A percentile compares a stretch with the other conserved stretches of the same genome.
phyloP scores from a whole-genome alignment of 768 basidiomycete genomes.

The Podaxis sp. region DNA sequence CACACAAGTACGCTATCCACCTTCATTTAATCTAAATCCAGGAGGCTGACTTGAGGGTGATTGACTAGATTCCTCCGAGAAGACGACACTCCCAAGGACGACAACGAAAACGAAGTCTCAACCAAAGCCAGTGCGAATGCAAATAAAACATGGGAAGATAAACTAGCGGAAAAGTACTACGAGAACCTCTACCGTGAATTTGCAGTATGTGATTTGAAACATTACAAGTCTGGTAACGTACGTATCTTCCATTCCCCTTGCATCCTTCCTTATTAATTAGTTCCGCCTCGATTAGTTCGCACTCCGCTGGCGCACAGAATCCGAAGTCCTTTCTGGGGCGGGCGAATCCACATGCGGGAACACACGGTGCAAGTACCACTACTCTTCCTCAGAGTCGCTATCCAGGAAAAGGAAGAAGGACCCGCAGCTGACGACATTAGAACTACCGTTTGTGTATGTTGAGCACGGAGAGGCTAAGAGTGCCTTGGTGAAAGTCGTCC shows the following conservation, averaged over 20 bases:
- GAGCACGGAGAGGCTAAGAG: conserved; percentile 76
- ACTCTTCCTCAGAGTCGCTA: conserved; percentile 22
- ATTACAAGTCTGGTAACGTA: conserved; percentile 91
- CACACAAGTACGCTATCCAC: conserved; percentile 54
- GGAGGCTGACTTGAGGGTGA: too few relatives aligned
- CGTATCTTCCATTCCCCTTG: conserved; percentile 23
- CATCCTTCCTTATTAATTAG: neutral
- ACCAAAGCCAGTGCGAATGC: neutral
- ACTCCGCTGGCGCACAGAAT: conserved; percentile 91
- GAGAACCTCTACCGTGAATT: conserved; percentile 87
- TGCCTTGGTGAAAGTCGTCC: conserved; percentile 88
- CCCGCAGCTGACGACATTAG: conserved; percentile 66
- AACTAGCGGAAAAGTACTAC: conserved; percentile 88
- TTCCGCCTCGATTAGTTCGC: conserved; percentile 58
- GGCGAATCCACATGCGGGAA: conserved; percentile 91
- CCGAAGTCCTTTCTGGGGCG: conserved; percentile 81
- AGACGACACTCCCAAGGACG: conserved; percentile 35
- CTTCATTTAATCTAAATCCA: neutral
- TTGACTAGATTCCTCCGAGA: conserved; percentile 72
- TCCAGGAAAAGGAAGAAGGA: conserved; percentile 18
- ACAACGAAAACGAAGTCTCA: conserved; percentile 29
- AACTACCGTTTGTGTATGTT: conserved; percentile 86
- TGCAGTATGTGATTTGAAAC: conserved; percentile 90
- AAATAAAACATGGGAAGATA: conserved; percentile 68
- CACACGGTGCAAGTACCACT: conserved; percentile 76